Evolutionary conservation across 768 basidiomycete species (phyloP), one percentile per base, ranked within the genome.

Genomic region (Amanita exitialis): DNA sequence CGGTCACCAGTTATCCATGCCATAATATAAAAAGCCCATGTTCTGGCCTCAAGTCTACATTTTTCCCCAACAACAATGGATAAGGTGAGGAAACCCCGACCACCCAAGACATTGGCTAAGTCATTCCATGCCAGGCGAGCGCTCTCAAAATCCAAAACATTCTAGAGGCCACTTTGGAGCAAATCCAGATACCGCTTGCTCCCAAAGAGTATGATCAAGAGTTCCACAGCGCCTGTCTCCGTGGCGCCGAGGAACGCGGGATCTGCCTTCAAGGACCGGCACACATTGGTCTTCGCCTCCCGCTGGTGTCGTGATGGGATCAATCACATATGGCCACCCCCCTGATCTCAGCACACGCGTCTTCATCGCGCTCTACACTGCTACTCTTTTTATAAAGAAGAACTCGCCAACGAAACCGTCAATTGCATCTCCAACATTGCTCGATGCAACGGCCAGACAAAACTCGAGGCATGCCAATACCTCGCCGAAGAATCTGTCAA

Each of bases 361-460:
- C 6, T 61, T 64, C 54, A 67, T 74, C 36, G 65, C 69, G 3
- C 59, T 73, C 6, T 73, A 64, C 55, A 74, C 73, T 1, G 62
- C 69, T 51, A 43, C 21, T 49, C 47, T 13, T 48, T 48, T 20
- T 48, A 48, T 25, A 48, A 48, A 27, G 47, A 48, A 37, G 48
- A 49, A 16, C 39, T 44, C 21, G 39, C 27, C 15, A 6, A 44
- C 10, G 49, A 51, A 34, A 30, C 32, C 6, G 39, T 37, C 10
- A 51, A 51, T 27, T 43, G 38, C 32, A 44, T 51, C 2, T 51
- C 49, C 16, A 41, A 51, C 30, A 42, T 51, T 34, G 49, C 49
- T 3, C 28, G 38, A 12, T 51, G 49, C 30, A 32, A 10, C 4
- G 18, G n/a, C 9, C 18, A 9, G 12, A n/a, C 38, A 3, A 51